Percentiles rank a stretch among this genome's conserved stretches.
Conservation (phyloP, 2,329 filamentous ascomycete species). For the Rhexocercosporidium sp. region DNA sequence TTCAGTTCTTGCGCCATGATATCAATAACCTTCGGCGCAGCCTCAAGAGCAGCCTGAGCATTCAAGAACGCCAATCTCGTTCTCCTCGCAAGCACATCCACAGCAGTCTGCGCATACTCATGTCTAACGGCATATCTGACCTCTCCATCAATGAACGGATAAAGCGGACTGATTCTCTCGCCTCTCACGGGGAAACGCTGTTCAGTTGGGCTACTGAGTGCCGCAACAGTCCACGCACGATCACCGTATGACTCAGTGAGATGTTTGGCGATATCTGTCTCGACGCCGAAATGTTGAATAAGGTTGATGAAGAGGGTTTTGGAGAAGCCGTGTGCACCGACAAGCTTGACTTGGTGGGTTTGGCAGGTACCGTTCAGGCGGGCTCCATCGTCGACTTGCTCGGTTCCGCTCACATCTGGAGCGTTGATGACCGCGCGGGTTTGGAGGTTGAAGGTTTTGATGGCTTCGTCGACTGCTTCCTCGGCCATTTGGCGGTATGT, state of each 20-base stretch:
- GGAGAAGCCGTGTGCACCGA: slow-evolving; percentile 86
- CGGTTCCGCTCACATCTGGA: slow-evolving; percentile 72
- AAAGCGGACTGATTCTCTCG: slow-evolving; percentile 77
- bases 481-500: slow-evolving; percentile 94
- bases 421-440: slow-evolving; percentile 62
- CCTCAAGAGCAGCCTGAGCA: slow-evolving; percentile 86
- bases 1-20: slow-evolving; percentile 84
- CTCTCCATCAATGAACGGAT: slow-evolving; percentile 92
- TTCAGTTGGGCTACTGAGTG: slow-evolving; percentile 77
- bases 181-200: slow-evolving; percentile 83
- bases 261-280: slow-evolving; percentile 91
- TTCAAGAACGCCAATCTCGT: slow-evolving; percentile 90
- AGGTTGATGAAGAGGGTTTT: slow-evolving; percentile 94
- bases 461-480: slow-evolving; percentile 82
- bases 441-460: slow-evolving; percentile 69
- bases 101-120: slow-evolving; percentile 90
- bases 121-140: slow-evolving; percentile 85
- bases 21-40: slow-evolving; percentile 84
- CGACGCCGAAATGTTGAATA: slow-evolving; percentile 90
- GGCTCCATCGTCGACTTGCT: slow-evolving; percentile 72
- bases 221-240: slow-evolving; percentile 87
- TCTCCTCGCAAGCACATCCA: slow-evolving; percentile 84
- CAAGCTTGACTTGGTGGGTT: slow-evolving; percentile 79
- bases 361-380: slow-evolving; percentile 76
- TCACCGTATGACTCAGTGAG: slow-evolving; percentile 88